Conservation (phyloP, 495 filamentous ascomycete species). For the Friedmanniomyces simplex region DNA sequence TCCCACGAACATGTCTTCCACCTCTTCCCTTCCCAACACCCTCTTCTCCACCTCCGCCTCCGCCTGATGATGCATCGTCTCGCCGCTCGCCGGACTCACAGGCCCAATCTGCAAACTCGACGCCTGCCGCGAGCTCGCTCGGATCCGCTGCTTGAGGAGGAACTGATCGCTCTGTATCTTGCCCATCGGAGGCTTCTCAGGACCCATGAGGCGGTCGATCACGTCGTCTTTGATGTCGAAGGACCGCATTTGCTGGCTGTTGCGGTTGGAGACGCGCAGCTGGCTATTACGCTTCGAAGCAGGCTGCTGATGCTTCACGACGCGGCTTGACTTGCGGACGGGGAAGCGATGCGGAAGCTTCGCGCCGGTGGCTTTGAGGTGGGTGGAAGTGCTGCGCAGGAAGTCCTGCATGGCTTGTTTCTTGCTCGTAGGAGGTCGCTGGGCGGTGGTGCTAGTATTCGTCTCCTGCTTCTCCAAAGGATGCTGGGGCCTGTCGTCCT, state of each 20-base stretch:
- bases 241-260: neutral
- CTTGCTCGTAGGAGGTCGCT: neutral
- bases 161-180: slow-evolving; percentile 10
- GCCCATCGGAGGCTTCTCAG: neutral
- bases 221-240: slow-evolving; percentile 19
- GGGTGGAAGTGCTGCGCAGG: slow-evolving; percentile 6
- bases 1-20: slow-evolving; percentile 15
- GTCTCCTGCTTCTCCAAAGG: neutral
- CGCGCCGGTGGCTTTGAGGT: slow-evolving; percentile 4
- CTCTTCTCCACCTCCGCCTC: slow-evolving; percentile 1
- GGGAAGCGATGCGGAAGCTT: slow-evolving; percentile 1
- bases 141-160: slow-evolving; percentile 8
- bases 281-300: slow-evolving; percentile 12
- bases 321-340: slow-evolving; percentile 3
- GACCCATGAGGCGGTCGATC: slow-evolving; percentile 11
- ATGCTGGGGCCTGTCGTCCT: neutral
- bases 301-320: neutral
- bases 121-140: neutral
- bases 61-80: neutral
- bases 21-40: slow-evolving; percentile 3
- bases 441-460: neutral
- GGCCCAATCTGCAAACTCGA: neutral
- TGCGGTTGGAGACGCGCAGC: neutral
- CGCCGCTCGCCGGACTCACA: neutral
- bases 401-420: slow-evolving; percentile 17